phyloP scores from a whole-genome alignment of 2,329 filamentous ascomycete genomes.

The Neonectria coccinea region DNA sequence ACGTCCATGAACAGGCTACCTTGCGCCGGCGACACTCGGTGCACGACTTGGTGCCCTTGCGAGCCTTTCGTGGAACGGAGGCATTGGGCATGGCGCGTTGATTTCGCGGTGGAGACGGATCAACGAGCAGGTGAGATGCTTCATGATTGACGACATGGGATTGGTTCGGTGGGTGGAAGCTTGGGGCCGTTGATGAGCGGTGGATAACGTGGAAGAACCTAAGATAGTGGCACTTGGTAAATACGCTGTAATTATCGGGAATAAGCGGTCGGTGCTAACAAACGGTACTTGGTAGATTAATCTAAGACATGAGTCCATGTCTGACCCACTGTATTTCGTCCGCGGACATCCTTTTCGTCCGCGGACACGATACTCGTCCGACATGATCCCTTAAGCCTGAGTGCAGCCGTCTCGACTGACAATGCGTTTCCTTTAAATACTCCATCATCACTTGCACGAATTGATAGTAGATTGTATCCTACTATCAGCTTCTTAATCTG shows the following conservation, averaged over 20 bases:
- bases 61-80: not conserved
- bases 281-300: not conserved
- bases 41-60: constrained; percentile 9
- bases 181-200: not conserved
- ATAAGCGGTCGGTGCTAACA: not conserved
- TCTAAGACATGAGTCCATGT: not conserved
- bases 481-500: not conserved
- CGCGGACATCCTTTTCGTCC: constrained; percentile 1
- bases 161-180: not conserved
- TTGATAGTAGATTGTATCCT: not conserved
- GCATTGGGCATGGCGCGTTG: not conserved
- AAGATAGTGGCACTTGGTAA: not conserved
- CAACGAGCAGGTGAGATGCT: not conserved
- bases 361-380: not conserved
- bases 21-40: constrained; percentile 14
- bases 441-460: not conserved
- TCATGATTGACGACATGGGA: not conserved
- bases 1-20: constrained; percentile 5
- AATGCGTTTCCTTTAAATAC: not conserved
- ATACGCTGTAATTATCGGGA: not conserved
- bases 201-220: not conserved
- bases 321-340: not conserved
- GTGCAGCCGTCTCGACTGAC: not conserved
- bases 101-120: not conserved
- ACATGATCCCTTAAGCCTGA: not conserved